Percentiles rank a stretch among this genome's conserved stretches.
These are phyloP conservation scores for Rhizophora mangle DNA, from an alignment of 345 rosid genomes.

Conservation along the genomic window DNA sequence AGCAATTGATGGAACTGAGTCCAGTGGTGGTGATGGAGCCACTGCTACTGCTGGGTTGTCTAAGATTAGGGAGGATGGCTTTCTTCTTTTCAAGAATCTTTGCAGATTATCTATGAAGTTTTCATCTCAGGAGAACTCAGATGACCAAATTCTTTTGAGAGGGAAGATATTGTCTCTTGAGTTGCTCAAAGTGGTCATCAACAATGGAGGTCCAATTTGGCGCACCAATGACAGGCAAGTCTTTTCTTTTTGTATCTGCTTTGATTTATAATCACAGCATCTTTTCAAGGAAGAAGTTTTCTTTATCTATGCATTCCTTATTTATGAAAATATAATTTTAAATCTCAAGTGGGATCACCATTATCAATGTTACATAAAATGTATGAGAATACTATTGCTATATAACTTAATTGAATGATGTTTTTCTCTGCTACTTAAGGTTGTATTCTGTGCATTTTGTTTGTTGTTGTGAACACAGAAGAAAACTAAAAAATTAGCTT, in stretches of 20 bases:
- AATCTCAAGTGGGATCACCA: no score
- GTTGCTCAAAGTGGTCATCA: constrained; percentile 72
- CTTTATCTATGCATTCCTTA: not conserved
- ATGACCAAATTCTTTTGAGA: constrained; percentile 88
- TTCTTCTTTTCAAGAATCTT: constrained; percentile 74
- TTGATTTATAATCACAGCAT: not conserved
- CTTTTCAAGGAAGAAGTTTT: not conserved
- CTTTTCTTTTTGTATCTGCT: constrained; percentile 3
- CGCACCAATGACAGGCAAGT: constrained; percentile 69
- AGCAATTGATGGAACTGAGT: constrained; percentile 32
- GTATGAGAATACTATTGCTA: no score
- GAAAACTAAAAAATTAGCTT: no score
- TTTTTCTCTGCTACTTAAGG: no score
- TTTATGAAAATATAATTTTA: no score
- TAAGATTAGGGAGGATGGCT: constrained; percentile 87
- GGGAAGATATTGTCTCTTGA: constrained; percentile 84
- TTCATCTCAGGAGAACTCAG: constrained; percentile 82
- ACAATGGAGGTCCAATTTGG: constrained; percentile 77
- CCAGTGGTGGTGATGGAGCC: constrained; percentile 15
- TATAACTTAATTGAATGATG: no score
- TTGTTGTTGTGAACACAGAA: no score
- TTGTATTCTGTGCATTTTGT: no score
- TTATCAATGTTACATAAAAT: no score
- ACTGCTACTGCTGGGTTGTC: constrained; percentile 23
- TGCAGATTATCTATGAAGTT: constrained; percentile 94